These are phyloP conservation scores for Bipolaris sorokiniana DNA, from an alignment of 2,329 filamentous ascomycete genomes.

Conservation along the genomic window DNA sequence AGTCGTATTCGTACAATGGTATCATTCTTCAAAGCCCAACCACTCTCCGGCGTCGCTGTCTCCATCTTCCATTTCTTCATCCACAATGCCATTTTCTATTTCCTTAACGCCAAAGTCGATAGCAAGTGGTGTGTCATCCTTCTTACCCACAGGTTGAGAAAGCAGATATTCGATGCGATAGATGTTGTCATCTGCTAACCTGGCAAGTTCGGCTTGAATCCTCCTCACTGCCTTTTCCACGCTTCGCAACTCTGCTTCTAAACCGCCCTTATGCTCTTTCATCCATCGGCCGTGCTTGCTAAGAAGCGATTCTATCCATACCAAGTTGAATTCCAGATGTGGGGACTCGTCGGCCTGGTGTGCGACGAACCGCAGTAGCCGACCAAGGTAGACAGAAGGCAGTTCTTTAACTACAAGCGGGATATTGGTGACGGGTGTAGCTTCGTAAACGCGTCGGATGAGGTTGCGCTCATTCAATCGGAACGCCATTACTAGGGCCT, in stretches of 20 bases:
- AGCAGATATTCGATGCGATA: constrained; percentile 88
- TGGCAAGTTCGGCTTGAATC: constrained; percentile 82
- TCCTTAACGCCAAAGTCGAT: constrained; percentile 44
- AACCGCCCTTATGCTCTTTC: constrained; percentile 76
- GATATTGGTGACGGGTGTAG: constrained; percentile 77
- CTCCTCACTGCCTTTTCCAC: constrained; percentile 80
- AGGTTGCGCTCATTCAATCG: constrained; percentile 86
- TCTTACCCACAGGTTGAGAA: constrained; percentile 54
- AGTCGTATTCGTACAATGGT: constrained; percentile 18
- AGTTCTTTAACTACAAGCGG: constrained; percentile 77
- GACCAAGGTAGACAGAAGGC: constrained; percentile 83
- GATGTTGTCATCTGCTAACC: constrained; percentile 83
- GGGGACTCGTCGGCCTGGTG: constrained; percentile 87
- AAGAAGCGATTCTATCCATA: constrained; percentile 86
- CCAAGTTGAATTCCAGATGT: constrained; percentile 90
- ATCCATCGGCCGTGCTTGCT: constrained; percentile 85
- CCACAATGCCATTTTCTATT: constrained; percentile 43
- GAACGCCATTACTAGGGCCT: constrained; percentile 96
- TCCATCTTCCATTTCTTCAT: constrained; percentile 45
- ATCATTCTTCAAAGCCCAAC: constrained; percentile 57
- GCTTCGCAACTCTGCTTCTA: constrained; percentile 83
- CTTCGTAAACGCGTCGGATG: constrained; percentile 84
- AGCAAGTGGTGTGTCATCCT: constrained; percentile 25
- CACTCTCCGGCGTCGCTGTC: constrained; percentile 55
- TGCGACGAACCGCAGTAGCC: constrained; percentile 85